Evolutionary conservation across 2,329 filamentous ascomycete species (phyloP).

Genomic region (Phyllosticta citribraziliensis): DNA sequence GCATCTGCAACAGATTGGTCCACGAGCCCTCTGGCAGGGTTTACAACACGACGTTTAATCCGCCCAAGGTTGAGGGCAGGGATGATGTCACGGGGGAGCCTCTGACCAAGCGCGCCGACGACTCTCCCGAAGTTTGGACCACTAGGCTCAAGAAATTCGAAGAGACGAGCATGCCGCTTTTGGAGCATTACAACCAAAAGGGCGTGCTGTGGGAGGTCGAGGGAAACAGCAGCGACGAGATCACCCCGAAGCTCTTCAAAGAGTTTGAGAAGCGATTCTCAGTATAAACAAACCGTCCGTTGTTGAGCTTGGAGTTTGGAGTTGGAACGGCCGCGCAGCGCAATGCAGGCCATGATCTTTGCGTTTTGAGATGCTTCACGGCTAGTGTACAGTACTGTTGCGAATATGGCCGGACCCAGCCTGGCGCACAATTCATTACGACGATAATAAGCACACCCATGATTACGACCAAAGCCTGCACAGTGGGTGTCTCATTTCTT

Average conservation of each 20-base stretch:
- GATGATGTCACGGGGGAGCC: constrained; percentile 89
- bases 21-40: constrained; percentile 84
- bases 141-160: constrained; percentile 72
- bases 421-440: neutral
- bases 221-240: constrained; percentile 88
- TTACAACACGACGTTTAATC: constrained; percentile 91
- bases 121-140: constrained; percentile 78
- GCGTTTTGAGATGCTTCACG: neutral
- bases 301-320: neutral
- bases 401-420: neutral
- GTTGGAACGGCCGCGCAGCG: neutral
- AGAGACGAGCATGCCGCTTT: constrained; percentile 72
- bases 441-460: neutral
- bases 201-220: constrained; percentile 80
- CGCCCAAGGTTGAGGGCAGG: constrained; percentile 65
- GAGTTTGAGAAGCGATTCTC: constrained; percentile 75
- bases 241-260: constrained; percentile 74
- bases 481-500: too few species aligned
- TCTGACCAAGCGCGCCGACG: constrained; percentile 73
- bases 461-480: neutral
- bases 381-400: neutral
- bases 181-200: constrained; percentile 80
- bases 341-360: neutral
- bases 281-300: constrained; percentile 10
- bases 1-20: constrained; percentile 87